Evolutionary conservation across 805 yeast genomes (phyloP).

Genomic region (Metschnikowia arizonensis): DNA sequence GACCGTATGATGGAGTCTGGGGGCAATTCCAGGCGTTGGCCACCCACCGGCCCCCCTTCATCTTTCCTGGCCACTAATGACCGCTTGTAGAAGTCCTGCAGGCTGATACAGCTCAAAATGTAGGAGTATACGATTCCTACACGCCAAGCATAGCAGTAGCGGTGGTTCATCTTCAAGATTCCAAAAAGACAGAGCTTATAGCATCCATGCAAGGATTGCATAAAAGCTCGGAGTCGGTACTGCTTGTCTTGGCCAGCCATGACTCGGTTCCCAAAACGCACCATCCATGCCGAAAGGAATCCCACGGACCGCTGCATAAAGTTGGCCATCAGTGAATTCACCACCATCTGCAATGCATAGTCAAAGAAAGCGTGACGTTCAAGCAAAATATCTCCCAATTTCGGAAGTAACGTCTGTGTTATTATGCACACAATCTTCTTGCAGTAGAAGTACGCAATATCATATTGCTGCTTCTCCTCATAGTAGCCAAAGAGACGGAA

Average conservation of each 20-base stretch:
- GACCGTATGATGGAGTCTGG: neutral
- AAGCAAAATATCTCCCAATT: slow-evolving; percentile 8
- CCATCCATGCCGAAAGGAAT: slow-evolving; percentile 8
- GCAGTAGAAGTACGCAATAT: slow-evolving; percentile 15
- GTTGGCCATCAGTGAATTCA: slow-evolving; percentile 12
- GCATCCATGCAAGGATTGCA: slow-evolving; percentile 9
- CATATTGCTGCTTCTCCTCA: slow-evolving; percentile 8
- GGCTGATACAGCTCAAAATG: slow-evolving; percentile 10
- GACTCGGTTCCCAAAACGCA: slow-evolving; percentile 11
- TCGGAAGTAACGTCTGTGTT: slow-evolving; percentile 14
- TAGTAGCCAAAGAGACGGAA: slow-evolving; percentile 17
- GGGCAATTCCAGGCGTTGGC: neutral
- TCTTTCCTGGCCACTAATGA: neutral
- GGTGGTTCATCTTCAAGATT: slow-evolving; percentile 14
- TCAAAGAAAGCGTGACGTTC: slow-evolving; percentile 9
- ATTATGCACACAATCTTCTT: slow-evolving; percentile 13
- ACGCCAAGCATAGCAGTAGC: slow-evolving; percentile 21
- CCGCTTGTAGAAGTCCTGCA: slow-evolving; percentile 13
- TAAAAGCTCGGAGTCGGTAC: slow-evolving; percentile 5
- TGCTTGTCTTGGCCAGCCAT: slow-evolving; percentile 1
- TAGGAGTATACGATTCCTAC: slow-evolving; percentile 16
- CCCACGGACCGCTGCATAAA: slow-evolving; percentile 15
- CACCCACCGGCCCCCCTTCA: too few species aligned
- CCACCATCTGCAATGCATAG: slow-evolving; percentile 11
- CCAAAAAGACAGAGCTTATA: slow-evolving; percentile 13